phyloP scores from a whole-genome alignment of 805 yeast species.

The Barnettozyma sp. region DNA sequence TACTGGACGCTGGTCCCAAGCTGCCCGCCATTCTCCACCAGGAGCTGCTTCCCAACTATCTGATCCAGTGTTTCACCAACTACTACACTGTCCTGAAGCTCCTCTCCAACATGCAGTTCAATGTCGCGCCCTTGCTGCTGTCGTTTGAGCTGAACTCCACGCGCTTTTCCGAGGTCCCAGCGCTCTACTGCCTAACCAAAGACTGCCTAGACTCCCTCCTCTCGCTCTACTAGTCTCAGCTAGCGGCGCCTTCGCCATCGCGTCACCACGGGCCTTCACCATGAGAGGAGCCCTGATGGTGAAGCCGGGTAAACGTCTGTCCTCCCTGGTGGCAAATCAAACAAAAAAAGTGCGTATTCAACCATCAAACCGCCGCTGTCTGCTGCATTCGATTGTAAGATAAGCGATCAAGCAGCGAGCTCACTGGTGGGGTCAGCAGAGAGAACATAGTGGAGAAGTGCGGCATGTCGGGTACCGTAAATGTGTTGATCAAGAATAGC shows the following conservation, averaged over 20 bases:
- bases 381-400: too few species aligned
- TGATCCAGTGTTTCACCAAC: slow-evolving; percentile 7
- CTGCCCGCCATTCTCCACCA: slow-evolving; percentile 6
- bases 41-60: slow-evolving; percentile 8
- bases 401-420: too few species aligned
- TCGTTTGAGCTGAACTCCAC: slow-evolving; percentile 7
- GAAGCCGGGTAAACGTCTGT: slow-evolving; percentile 2
- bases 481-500: slow-evolving; percentile 50
- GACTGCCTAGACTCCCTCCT: slow-evolving; percentile 2
- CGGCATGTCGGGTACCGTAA: slow-evolving; percentile 12
- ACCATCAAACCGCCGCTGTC: background rate
- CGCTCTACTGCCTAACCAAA: slow-evolving; percentile 1
- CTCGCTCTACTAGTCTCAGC: background rate
- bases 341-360: background rate
- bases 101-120: slow-evolving; percentile 3
- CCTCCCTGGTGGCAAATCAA: slow-evolving; percentile 1
- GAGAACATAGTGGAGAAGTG: too few species aligned
- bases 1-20: background rate
- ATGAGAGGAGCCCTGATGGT: too few species aligned
- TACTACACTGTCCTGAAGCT: slow-evolving; percentile 7
- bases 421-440: too few species aligned
- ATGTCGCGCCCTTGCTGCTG: slow-evolving; percentile 7
- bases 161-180: slow-evolving; percentile 2
- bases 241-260: too few species aligned
- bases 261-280: too few species aligned